A percentile compares a stretch with the other conserved stretches of the same genome.
Evolutionary conservation across 169 alveolate genomes (phyloP).

Genomic region (Plasmodium sp.): DNA sequence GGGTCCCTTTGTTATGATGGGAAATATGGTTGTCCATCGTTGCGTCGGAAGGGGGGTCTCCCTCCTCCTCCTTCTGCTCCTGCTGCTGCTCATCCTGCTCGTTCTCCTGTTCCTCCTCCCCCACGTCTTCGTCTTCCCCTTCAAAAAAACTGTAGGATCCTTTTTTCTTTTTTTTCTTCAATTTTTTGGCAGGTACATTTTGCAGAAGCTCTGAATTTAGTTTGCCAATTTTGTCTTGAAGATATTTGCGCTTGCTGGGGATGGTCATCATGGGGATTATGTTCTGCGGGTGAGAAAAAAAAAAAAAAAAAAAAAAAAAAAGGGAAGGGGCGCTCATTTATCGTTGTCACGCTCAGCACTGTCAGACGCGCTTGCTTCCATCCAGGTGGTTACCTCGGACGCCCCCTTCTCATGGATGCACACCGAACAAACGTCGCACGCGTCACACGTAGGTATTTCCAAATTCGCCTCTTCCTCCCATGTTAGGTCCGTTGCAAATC

Average conservation of each 20-base stretch:
- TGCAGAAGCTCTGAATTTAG: background rate
- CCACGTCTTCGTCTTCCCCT: background rate
- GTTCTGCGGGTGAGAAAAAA: constrained; percentile 3
- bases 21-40: background rate
- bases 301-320: background rate
- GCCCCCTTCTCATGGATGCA: constrained; percentile 53
- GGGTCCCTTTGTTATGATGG: background rate
- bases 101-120: background rate
- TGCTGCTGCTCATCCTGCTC: background rate
- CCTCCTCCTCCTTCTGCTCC: background rate
- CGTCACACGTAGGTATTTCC: constrained; percentile 19
- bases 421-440: constrained; percentile 12
- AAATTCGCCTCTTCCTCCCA: background rate
- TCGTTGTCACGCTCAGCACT: background rate
- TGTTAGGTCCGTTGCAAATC: background rate
- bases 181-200: background rate
- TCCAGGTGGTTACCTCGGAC: constrained; percentile 7
- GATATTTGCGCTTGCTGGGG: constrained; percentile 49
- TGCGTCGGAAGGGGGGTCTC: background rate
- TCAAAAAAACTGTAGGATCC: constrained; percentile 30
- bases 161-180: constrained; percentile 3
- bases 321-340: background rate
- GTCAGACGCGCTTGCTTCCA: background rate
- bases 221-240: background rate
- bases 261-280: constrained; percentile 60